A percentile compares a stretch with the other conserved stretches of the same genome.
phyloP scores from a whole-genome alignment of 441 rosid genomes.

The Jatropha multifida region DNA sequence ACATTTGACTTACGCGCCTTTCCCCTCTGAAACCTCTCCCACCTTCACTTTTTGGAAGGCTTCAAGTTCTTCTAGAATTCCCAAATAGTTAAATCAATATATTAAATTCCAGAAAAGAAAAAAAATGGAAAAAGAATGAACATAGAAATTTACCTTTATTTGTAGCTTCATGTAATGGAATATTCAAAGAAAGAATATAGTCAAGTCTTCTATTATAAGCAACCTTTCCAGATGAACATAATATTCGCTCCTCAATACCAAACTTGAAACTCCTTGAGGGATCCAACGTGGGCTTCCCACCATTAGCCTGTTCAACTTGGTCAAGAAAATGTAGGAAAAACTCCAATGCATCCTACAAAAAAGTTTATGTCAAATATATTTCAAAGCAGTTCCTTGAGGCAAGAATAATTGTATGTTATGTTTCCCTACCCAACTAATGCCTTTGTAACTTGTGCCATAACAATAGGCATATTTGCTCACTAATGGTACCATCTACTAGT shows the following conservation, averaged over 20 bases:
- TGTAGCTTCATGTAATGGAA: conserved; percentile 83
- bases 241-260: conserved; percentile 91
- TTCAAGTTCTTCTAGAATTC: conserved; percentile 65
- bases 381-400: background rate
- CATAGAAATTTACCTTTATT: conserved; percentile 56
- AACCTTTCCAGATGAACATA: conserved; percentile 92
- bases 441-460: background rate
- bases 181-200: conserved; percentile 86
- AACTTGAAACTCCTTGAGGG: conserved; percentile 89
- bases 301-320: conserved; percentile 82
- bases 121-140: background rate
- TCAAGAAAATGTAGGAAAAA: conserved; percentile 89
- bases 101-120: conserved; percentile 8
- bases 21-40: conserved; percentile 58
- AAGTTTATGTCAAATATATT: conserved; percentile 22
- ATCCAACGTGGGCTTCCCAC: conserved; percentile 60
- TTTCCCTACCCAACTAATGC: background rate
- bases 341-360: conserved; percentile 89
- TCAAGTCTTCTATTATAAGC: conserved; percentile 84
- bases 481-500: background rate
- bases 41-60: conserved; percentile 64
- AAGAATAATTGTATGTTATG: conserved; percentile 1
- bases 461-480: background rate
- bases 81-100: conserved; percentile 27
- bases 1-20: conserved; percentile 61